A percentile compares a stretch with the other conserved stretches of the same genome.
These are phyloP conservation scores for Cytospora paraplurivora DNA, from an alignment of 2,329 filamentous ascomycete genomes.

Conservation along the genomic window DNA sequence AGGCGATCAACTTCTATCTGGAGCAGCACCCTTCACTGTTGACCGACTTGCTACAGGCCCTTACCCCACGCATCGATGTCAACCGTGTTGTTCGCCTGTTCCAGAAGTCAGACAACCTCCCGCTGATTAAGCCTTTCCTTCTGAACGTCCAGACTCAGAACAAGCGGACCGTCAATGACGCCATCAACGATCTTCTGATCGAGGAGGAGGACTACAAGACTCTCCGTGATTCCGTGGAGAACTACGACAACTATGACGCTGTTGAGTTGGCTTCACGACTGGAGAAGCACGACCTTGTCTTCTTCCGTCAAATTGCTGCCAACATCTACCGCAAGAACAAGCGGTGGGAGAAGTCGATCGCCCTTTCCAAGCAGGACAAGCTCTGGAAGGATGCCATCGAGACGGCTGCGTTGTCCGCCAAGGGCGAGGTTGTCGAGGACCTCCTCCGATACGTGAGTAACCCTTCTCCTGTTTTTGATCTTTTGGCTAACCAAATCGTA, in stretches of 20 bases:
- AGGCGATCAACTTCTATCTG: conserved; percentile 93
- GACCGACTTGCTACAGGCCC: conserved; percentile 89
- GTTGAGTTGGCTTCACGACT: conserved; percentile 88
- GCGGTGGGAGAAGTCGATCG: conserved; percentile 99
- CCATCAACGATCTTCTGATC: conserved; percentile 95
- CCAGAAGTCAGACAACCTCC: conserved; percentile 96
- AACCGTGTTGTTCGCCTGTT: conserved; percentile 99
- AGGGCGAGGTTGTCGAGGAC: conserved; percentile 92
- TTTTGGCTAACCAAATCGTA: conserved; percentile 47
- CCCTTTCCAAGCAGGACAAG: conserved; percentile 98
- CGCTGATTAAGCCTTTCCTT: conserved; percentile 97
- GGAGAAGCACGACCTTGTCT: conserved; percentile 96
- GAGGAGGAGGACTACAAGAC: conserved; percentile 99
- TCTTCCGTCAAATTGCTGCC: conserved; percentile 98
- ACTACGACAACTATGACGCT: conserved; percentile 98
- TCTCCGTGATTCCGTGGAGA: conserved; percentile 93
- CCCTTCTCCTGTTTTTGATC: conserved; percentile 8
- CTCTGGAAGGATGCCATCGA: conserved; percentile 99
- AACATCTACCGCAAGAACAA: conserved; percentile 99
- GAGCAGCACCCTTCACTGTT: conserved; percentile 94
- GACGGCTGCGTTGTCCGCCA: conserved; percentile 89
- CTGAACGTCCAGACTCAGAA: conserved; percentile 96
- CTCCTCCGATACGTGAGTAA: conserved; percentile 93
- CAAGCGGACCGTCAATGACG: conserved; percentile 97
- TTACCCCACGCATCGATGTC: conserved; percentile 94